These are phyloP conservation scores for Saposhnikovia divaricata DNA, from an alignment of 129 eudicot species.

Conservation along the genomic window DNA sequence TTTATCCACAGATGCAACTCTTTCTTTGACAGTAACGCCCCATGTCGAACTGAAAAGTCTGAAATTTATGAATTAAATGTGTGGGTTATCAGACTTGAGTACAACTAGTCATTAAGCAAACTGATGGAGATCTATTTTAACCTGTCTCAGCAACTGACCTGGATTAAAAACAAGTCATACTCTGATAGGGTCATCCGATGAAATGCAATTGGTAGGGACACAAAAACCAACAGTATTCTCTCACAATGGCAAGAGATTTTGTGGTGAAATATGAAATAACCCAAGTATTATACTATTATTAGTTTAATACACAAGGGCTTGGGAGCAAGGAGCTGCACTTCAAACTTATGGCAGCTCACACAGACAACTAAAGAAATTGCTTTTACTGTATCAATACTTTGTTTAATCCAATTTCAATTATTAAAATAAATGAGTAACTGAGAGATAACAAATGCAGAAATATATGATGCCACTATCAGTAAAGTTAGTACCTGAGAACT, in stretches of 20 bases:
- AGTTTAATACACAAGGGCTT: background rate
- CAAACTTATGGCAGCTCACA: background rate
- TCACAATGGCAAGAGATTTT: background rate
- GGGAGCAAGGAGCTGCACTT: background rate
- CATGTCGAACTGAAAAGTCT: background rate
- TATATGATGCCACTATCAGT: background rate
- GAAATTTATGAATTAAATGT: background rate
- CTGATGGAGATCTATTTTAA: background rate
- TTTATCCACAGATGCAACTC: background rate
- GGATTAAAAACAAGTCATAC: background rate
- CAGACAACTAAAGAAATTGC: background rate
- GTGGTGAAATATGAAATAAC: background rate
- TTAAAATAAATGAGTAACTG: background rate
- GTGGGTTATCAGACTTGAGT: background rate
- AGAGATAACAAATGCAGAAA: conserved; percentile 1
- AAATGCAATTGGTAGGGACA: background rate
- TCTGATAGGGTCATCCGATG: background rate
- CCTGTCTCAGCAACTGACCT: background rate
- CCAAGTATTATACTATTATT: background rate
- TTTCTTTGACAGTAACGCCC: background rate
- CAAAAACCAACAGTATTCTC: background rate
- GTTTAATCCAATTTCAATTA: background rate
- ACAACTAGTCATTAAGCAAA: background rate
- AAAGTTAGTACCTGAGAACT: conserved; percentile 39
- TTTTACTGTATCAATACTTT: background rate